Evolutionary conservation across 2,329 filamentous ascomycete species (phyloP).

Genomic region (Ceratocystis cubensis): DNA sequence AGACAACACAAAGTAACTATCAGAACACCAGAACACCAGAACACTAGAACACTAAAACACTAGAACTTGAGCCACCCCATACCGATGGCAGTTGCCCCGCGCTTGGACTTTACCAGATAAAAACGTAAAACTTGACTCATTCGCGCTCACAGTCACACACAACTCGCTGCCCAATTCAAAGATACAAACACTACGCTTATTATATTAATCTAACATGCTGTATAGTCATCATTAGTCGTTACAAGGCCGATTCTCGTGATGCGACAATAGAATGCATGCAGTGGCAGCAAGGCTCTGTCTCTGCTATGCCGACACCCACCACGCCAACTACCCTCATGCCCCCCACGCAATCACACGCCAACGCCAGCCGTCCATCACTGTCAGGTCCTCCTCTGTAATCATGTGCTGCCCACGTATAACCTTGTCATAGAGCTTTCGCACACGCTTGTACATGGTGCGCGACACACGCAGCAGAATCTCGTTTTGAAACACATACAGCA

Average conservation of each 20-base stretch:
- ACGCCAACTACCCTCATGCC: neutral
- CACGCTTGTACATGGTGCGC: constrained; percentile 37
- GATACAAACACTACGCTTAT: constrained; percentile 1
- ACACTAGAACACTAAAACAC: too few species aligned
- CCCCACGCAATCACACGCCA: constrained; percentile 43
- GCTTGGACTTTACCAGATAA: too few species aligned
- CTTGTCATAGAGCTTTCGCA: constrained; percentile 24
- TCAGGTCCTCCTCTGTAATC: constrained; percentile 39
- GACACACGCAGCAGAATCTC: constrained; percentile 45
- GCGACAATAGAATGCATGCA: neutral
- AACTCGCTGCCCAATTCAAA: neutral
- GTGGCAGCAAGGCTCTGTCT: neutral
- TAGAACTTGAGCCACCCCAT: too few species aligned
- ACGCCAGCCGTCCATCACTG: constrained; percentile 41
- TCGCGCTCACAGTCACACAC: too few species aligned
- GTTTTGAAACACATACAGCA: constrained; percentile 46
- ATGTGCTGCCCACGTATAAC: constrained; percentile 27
- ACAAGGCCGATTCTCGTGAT: neutral
- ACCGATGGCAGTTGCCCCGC: too few species aligned
- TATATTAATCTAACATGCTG: constrained; percentile 5
- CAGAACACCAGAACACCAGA: too few species aligned
- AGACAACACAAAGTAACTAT: too few species aligned
- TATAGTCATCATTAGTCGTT: constrained; percentile 10
- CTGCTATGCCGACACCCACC: neutral
- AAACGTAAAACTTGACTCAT: too few species aligned